A percentile compares a stretch with the other conserved stretches of the same genome.
phyloP scores from a whole-genome alignment of 345 rosid genomes.

The Arabidopsis suecica region DNA sequence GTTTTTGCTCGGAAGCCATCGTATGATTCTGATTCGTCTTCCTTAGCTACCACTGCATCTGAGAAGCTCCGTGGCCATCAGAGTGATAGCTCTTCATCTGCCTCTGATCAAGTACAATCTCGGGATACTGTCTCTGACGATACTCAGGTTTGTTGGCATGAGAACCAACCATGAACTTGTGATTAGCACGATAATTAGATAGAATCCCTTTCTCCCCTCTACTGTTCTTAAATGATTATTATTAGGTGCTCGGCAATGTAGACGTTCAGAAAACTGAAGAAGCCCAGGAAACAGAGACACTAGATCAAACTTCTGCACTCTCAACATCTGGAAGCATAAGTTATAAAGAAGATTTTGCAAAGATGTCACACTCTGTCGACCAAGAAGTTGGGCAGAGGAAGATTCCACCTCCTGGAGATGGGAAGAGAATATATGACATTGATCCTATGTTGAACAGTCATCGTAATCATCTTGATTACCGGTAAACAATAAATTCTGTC shows the following conservation, averaged over 20 bases:
- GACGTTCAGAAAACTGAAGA: slow-evolving; percentile 8
- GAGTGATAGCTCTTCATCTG: slow-evolving; percentile 52
- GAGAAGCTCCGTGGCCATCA: slow-evolving; percentile 58
- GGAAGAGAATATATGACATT: slow-evolving; percentile 81
- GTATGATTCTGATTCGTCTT: slow-evolving; percentile 64
- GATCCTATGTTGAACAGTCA: slow-evolving; percentile 70
- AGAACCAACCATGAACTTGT: no score
- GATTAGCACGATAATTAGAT: background rate
- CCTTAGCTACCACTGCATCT: slow-evolving; percentile 59
- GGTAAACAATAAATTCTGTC: slow-evolving; percentile 49
- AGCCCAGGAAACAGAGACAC: slow-evolving; percentile 38
- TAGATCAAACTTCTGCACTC: slow-evolving; percentile 46
- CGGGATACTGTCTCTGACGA: slow-evolving; percentile 50
- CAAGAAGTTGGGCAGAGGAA: slow-evolving; percentile 45
- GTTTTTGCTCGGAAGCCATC: slow-evolving; percentile 65
- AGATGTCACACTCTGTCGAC: slow-evolving; percentile 37
- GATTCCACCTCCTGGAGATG: slow-evolving; percentile 78
- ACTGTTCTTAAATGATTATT: slow-evolving; percentile 12
- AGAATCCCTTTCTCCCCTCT: background rate
- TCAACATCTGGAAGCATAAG: slow-evolving; percentile 42
- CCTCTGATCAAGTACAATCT: slow-evolving; percentile 55
- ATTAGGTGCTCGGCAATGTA: slow-evolving; percentile 27
- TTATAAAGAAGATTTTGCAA: slow-evolving; percentile 40
- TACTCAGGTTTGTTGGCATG: slow-evolving; percentile 53
- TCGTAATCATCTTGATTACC: slow-evolving; percentile 79